Conservation (phyloP, 208 protist genomes). For the Crithidia acanthocephali region DNA sequence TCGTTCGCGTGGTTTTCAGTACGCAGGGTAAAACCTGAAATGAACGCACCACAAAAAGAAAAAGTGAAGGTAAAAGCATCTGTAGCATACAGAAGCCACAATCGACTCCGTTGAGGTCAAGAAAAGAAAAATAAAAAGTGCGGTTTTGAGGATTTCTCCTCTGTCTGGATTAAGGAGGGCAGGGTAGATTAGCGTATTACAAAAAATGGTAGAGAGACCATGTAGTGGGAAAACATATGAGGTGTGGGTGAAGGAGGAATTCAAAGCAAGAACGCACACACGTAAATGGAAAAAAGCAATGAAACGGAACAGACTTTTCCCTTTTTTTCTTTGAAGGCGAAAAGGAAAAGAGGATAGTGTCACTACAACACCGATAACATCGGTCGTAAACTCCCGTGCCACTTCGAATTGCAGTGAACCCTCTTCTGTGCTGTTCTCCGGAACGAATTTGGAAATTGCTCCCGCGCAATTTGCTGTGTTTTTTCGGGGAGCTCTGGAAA, state of each 20-base stretch:
- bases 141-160: constrained; percentile 19
- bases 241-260: background rate
- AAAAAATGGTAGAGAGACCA: background rate
- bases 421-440: background rate
- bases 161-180: constrained; percentile 26
- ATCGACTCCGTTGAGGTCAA: constrained; percentile 16
- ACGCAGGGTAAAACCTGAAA: constrained; percentile 1
- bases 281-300: constrained; percentile 7
- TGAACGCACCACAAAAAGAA: constrained; percentile 13
- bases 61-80: constrained; percentile 12
- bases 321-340: background rate
- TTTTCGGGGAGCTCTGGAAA: background rate
- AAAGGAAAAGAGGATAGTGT: background rate
- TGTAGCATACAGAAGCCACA: constrained; percentile 6
- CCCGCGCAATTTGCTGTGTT: background rate
- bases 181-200: constrained; percentile 1
- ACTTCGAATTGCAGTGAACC: background rate
- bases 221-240: constrained; percentile 7
- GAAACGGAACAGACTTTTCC: background rate
- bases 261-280: constrained; percentile 1
- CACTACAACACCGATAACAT: background rate
- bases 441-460: background rate
- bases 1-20: constrained; percentile 9
- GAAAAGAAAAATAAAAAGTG: constrained; percentile 7
- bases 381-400: background rate